Evolutionary conservation across 2,329 filamentous ascomycete genomes (phyloP), one percentile per base, ranked within the genome.

Genomic region (Cladosporium sp.): DNA sequence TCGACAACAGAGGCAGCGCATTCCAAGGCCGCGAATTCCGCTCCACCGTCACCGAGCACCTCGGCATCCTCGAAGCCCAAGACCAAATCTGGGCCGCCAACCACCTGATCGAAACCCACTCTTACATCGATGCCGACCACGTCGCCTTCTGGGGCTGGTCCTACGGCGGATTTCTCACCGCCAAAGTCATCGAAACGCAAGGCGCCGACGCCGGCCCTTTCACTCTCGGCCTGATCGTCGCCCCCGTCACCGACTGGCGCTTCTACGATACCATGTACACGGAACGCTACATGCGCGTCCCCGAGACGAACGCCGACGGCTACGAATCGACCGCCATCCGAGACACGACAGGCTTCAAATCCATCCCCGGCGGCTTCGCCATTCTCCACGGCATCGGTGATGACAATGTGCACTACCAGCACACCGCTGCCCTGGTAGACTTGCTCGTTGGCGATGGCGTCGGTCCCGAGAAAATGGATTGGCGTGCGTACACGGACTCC

Each of bases 181-280:
- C 80, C 45, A 87, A 87, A 68, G 82, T 84, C 0, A 70, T 87
- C 7, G 84, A 87, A 60, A 48, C 45, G 6, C 45, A 48, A 35
- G 45, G 45, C 27, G 70, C 73, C 0, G 71, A 80, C 62, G 78
- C 78, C 15, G 78, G 77, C 1, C 76, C 77, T 13, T 85, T 87
- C 63, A 77, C 79, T 0, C 75, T 83, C 7, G 83, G 76, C 0
- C 65, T 86, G 8, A 81, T 84, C 57, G 82, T 80, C 0, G 83
- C 83, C 0, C 83, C 83, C 0, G 82, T 86, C 0, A 75, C 74
- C 2, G 84, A 87, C 67, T 86, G 82, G 80, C 76, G 82, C 1
- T 81, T 86, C 69, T 87, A 87, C 65, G 83, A 87, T 64, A 78
- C 75, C 49, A 79, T 86, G 72, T 87, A 86, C 63, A 85, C 84